Evolutionary conservation across 768 basidiomycete genomes (phyloP).

Genomic region (Suillus decipiens): DNA sequence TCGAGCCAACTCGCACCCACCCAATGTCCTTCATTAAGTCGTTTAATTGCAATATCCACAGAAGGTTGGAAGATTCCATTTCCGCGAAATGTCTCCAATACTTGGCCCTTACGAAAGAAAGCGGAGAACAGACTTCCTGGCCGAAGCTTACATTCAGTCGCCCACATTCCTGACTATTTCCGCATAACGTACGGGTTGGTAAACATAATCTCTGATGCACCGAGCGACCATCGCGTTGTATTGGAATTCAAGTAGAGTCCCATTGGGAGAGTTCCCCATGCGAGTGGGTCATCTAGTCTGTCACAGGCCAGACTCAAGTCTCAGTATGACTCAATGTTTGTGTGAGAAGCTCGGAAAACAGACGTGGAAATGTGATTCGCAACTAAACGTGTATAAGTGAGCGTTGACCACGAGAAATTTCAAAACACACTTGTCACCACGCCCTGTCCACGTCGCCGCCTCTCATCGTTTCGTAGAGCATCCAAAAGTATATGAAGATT

Average conservation of each 20-base stretch:
- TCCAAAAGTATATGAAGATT: slow-evolving; percentile 66
- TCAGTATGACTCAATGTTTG: slow-evolving; percentile 2
- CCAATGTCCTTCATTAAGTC: slow-evolving; percentile 84
- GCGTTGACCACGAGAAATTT: slow-evolving; percentile 6
- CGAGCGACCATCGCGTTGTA: slow-evolving; percentile 86
- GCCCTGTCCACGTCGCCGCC: slow-evolving; percentile 52
- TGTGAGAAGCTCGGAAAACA: slow-evolving; percentile 26
- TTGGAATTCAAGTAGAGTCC: slow-evolving; percentile 57
- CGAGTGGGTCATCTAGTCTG: slow-evolving; percentile 80
- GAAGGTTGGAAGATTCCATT: slow-evolving; percentile 86
- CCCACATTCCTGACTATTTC: slow-evolving; percentile 2
- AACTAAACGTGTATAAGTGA: slow-evolving; percentile 46
- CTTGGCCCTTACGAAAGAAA: slow-evolving; percentile 90
- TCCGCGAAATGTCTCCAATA: slow-evolving; percentile 91
- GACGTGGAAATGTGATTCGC: slow-evolving; percentile 95
- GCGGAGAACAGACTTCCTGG: slow-evolving; percentile 71
- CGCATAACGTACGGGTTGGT: slow-evolving; percentile 73
- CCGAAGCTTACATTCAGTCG: slow-evolving; percentile 21
- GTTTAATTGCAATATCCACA: slow-evolving; percentile 78
- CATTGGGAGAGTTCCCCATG: slow-evolving; percentile 85
- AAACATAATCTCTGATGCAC: slow-evolving; percentile 93
- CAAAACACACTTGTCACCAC: slow-evolving; percentile 66
- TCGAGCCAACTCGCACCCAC: slow-evolving; percentile 45
- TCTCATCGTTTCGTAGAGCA: slow-evolving; percentile 54
- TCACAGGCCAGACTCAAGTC: slow-evolving; percentile 13